Evolutionary conservation across 371 early-diverging fungal genomes (phyloP), one percentile per base, ranked within the genome.

Genomic region (Lichtheimia corymbifera): DNA sequence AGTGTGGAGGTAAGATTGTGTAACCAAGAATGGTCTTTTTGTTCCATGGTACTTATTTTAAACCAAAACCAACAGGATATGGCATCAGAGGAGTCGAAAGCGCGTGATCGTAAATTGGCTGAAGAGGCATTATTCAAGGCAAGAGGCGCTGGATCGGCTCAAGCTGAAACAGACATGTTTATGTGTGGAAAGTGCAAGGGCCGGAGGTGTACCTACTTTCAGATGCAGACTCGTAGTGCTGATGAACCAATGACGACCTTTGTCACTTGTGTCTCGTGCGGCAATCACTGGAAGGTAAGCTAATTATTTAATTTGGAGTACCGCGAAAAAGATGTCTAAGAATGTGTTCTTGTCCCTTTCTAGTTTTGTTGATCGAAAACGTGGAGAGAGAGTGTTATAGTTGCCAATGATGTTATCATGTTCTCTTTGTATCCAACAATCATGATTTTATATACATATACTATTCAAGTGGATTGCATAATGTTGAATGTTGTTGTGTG

Each of bases 241-340:
- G 99, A 99, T 88, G 99, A 97, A 81, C 98, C 98, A 11, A 97
- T 97, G 97, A 95, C 95, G 4, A 95, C 95, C 0, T 95, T 95
- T 79, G 95, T 94, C 49, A 94, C 93, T 6, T 97, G 97, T 69
- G 79, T 85, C 35, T 71, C 67, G 40, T 97, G 97, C 74, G 83
- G 86, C 40, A 89, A 96, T 68, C 86, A 83, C 44, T 96, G 97
- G 97, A 97, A 93, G 77, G 68, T 68, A 61, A 64, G 42, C 30
- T 52, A 58, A 28, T 15, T 28, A 41, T 40, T 52, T 14, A 20
- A 20, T 13, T 15, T 18, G 44, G 25, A 57, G 45, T 22, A 24
- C 20, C 20, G 47, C 20, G 20, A n/a, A 45, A 47, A 6, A 18
- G 47, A 47, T 47, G 47, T 17, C 18, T 49, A 49, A 49, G 49